Base-by-base conservation (phyloP, 2,329 filamentous ascomycete genomes). In the Paracoccidioides lutzii region DNA sequence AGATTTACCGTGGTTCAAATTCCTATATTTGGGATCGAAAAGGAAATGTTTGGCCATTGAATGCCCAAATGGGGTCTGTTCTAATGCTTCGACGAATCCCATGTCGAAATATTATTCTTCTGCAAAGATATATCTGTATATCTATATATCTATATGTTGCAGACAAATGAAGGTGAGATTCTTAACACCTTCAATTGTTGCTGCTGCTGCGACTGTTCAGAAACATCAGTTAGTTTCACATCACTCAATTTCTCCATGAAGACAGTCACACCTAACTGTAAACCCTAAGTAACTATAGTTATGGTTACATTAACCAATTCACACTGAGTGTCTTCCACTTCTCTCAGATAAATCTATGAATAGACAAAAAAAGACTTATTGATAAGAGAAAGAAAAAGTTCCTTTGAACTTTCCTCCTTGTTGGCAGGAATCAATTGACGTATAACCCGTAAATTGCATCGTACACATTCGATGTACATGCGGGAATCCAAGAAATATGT, bases 1-100 rank as follows among this genome's bases (percentile, higher is more conserved):
- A 8, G 7, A 58, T 66, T 61, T 72, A 87, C 87, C 88, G 66
- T 94, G 85, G 68, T 94, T 94, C 54, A 94, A 73, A 65, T 89
- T 90, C 53, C 75, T 77, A 67, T 81, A 89, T n/a, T 75, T 74
- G 0, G 80, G 76, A 50, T 82, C 80, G 57, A 90, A 81, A n/a
- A 82, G 70, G 66, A 91, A 93, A 41, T 87, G 77, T 59, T 82
- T 78, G 56, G 77, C 75, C 63, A 86, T 70, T 38, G 73, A 68
- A 55, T 71, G 75, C 12, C 81, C 81, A 62, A 81, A 82, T 3
- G 70, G 65, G 2, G 67, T 69, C 12, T 28, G 46, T 50, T 55
- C 44, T 15, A 42, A 32, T 53, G 35, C 40, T 32, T 48, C 7
- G n/a, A 9, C 9, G 15, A 54, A 55, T 5, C 50, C 56, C 50